phyloP scores from a whole-genome alignment of 164 flowering plant genomes.

The Annona cherimola region DNA sequence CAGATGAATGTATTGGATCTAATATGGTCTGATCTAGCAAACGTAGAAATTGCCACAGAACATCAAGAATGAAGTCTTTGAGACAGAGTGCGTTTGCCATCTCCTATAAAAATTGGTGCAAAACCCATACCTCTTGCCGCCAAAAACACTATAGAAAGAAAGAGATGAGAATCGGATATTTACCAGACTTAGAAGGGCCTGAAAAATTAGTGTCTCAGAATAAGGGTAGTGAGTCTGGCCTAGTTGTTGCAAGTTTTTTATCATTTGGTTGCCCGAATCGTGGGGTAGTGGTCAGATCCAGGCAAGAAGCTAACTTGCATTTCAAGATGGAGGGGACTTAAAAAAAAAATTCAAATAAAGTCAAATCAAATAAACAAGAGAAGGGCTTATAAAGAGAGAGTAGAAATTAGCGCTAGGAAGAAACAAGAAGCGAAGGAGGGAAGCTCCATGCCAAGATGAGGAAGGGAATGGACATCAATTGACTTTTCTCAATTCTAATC shows the following conservation, averaged over 20 bases:
- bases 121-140: too few species aligned
- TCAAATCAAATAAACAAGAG: too few species aligned
- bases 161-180: not conserved
- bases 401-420: too few species aligned
- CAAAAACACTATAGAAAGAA: too few species aligned
- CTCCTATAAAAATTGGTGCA: not conserved
- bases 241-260: constrained; percentile 12
- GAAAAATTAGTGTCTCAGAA: constrained; percentile 19
- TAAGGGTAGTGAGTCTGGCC: constrained; percentile 26
- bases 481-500: too few species aligned
- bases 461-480: not conserved
- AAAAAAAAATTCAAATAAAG: not conserved
- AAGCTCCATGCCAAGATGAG: not conserved
- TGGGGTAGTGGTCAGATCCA: not conserved
- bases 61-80: constrained; percentile 14
- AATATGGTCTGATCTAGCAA: constrained; percentile 12
- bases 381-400: not conserved
- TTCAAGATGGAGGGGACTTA: not conserved
- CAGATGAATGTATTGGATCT: constrained; percentile 1
- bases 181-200: constrained; percentile 23
- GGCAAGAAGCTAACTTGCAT: constrained; percentile 24
- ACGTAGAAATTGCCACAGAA: constrained; percentile 30
- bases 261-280: constrained; percentile 15
- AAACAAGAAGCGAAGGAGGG: too few species aligned
- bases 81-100: constrained; percentile 28